phyloP scores from a whole-genome alignment of 129 eudicot species.

The Chrysanthemum lavandulifolium region DNA sequence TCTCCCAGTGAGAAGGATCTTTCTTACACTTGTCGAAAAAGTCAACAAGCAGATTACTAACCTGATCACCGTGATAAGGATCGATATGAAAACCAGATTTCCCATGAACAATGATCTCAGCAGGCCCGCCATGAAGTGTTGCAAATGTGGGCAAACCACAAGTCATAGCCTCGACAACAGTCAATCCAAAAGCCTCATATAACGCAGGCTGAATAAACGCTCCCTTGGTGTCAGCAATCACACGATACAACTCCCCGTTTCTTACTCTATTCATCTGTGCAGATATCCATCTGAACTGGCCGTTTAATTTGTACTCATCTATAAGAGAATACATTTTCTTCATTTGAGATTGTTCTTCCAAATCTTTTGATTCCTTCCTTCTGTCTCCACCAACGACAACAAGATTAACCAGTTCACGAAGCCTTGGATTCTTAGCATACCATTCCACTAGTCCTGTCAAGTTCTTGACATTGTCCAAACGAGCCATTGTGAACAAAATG shows the following conservation, averaged over 20 bases:
- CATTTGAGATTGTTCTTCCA: conserved; percentile 82
- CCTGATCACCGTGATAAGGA: conserved; percentile 73
- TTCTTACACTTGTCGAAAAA: conserved; percentile 63
- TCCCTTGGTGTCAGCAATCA: conserved; percentile 68
- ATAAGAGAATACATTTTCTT: conserved; percentile 70
- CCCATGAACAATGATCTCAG: conserved; percentile 72
- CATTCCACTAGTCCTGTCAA: conserved; percentile 73
- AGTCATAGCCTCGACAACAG: conserved; percentile 84
- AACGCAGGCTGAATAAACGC: conserved; percentile 77
- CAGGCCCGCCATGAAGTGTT: conserved; percentile 74
- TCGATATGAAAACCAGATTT: conserved; percentile 85
- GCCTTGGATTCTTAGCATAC: conserved; percentile 64
- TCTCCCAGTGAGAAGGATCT: conserved; percentile 65
- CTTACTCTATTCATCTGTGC: conserved; percentile 79
- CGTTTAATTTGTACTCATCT: conserved; percentile 57
- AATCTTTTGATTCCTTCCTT: conserved; percentile 71
- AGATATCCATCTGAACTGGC: conserved; percentile 82
- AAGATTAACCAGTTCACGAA: conserved; percentile 64
- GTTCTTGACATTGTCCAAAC: conserved; percentile 76
- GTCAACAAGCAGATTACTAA: conserved; percentile 46
- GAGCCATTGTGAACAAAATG: conserved; percentile 72
- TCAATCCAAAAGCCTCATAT: conserved; percentile 79
- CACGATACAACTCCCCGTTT: conserved; percentile 75
- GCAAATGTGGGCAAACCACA: conserved; percentile 85
- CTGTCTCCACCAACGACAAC: conserved; percentile 86